Conservation (phyloP, 169 alveolate species). For the Fabrea salina region DNA sequence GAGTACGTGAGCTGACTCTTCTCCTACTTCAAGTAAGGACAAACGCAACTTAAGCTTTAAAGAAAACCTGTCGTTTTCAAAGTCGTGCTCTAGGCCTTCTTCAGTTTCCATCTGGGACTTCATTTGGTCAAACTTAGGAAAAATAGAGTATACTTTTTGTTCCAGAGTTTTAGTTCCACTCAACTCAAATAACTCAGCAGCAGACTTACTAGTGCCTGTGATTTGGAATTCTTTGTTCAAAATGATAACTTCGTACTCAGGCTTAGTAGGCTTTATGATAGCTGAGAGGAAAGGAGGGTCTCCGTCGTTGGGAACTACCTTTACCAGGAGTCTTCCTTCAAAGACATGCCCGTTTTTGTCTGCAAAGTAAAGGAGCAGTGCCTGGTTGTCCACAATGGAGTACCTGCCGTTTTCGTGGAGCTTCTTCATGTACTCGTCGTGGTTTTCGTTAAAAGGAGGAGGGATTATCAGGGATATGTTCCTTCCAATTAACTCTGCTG, state of each 20-base stretch:
- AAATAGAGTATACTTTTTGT: conserved; percentile 6
- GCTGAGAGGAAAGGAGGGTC: conserved; percentile 29
- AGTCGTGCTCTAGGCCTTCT: background rate
- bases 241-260: background rate
- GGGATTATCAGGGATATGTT: conserved; percentile 23
- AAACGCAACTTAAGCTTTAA: background rate
- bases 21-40: background rate
- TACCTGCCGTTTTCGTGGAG: conserved; percentile 18
- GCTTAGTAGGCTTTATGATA: conserved; percentile 26
- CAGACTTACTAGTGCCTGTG: background rate
- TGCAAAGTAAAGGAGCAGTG: background rate
- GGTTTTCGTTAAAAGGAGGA: conserved; percentile 7
- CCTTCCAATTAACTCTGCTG: conserved; percentile 19
- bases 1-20: background rate
- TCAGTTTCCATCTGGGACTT: conserved; percentile 10
- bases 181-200: conserved; percentile 19
- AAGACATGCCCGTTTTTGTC: conserved; percentile 6
- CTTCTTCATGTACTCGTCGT: conserved; percentile 21
- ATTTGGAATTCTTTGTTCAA: conserved; percentile 8
- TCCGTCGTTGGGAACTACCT: conserved; percentile 23
- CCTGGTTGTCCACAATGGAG: conserved; percentile 19
- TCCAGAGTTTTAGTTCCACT: background rate
- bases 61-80: background rate
- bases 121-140: background rate
- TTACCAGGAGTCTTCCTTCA: conserved; percentile 32